Evolutionary conservation across 2,329 filamentous ascomycete genomes (phyloP).

Genomic region (Monilinia fructicola): DNA sequence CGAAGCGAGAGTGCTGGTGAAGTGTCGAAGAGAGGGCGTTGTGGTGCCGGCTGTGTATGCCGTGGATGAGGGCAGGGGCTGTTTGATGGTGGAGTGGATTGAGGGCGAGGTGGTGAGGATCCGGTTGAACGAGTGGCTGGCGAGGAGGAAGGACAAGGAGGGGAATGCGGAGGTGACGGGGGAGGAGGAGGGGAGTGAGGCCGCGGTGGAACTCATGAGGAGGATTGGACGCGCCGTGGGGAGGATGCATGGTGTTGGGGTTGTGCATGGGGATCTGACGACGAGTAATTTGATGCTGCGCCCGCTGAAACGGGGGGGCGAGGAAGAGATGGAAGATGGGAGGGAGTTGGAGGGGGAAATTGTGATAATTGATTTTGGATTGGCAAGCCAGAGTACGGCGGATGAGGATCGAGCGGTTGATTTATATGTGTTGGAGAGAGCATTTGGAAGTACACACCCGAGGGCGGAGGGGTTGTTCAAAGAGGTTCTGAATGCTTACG

Average conservation of each 20-base stretch:
- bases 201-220: constrained; percentile 63
- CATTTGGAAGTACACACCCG: constrained; percentile 93
- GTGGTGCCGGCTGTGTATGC: constrained; percentile 79
- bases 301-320: constrained; percentile 25
- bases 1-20: constrained; percentile 81
- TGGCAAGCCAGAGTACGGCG: constrained; percentile 75
- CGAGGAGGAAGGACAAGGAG: constrained; percentile 39
- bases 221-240: constrained; percentile 72
- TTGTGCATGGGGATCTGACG: constrained; percentile 93
- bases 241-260: constrained; percentile 74
- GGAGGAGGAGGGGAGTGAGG: constrained; percentile 47
- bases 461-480: constrained; percentile 74
- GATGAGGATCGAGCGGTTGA: constrained; percentile 96
- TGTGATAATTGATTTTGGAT: constrained; percentile 90
- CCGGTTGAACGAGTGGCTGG: constrained; percentile 68
- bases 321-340: constrained; percentile 28
- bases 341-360: constrained; percentile 66
- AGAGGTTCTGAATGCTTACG: constrained; percentile 74
- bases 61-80: constrained; percentile 61
- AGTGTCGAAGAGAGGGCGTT: constrained; percentile 76
- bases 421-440: constrained; percentile 90
- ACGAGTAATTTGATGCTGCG: constrained; percentile 94
- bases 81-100: constrained; percentile 85
- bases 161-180: constrained; percentile 28
- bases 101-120: constrained; percentile 68